phyloP scores from a whole-genome alignment of 306 rosid genomes.

The Dryas alaskensis region DNA sequence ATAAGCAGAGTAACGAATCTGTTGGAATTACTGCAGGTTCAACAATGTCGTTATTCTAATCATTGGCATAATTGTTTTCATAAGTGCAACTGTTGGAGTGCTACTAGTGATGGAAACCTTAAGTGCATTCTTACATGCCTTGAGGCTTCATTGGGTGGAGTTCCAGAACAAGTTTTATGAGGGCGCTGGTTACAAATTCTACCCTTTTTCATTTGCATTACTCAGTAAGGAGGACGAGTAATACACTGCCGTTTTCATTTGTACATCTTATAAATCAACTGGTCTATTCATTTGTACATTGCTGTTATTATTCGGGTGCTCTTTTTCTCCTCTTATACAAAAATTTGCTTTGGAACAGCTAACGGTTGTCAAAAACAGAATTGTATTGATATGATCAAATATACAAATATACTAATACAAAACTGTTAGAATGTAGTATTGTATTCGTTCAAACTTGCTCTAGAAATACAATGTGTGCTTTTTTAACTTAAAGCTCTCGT shows the following conservation, averaged over 20 bases:
- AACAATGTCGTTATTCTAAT: slow-evolving; percentile 48
- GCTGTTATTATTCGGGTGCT: too few species aligned
- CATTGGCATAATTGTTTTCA: slow-evolving; percentile 55
- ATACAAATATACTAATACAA: neutral
- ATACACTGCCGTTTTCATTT: neutral
- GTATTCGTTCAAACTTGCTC: neutral
- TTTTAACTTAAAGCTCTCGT: too few species aligned
- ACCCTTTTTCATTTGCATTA: slow-evolving; percentile 64
- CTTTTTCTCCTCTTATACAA: neutral
- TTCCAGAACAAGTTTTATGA: slow-evolving; percentile 76
- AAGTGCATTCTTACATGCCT: slow-evolving; percentile 85
- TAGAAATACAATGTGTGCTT: too few species aligned
- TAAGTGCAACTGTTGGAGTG: slow-evolving; percentile 74
- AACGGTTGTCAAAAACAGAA: neutral
- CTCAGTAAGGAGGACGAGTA: slow-evolving; percentile 53
- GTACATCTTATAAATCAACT: neutral
- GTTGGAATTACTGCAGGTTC: slow-evolving; percentile 46
- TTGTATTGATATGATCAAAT: neutral
- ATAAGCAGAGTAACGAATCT: neutral
- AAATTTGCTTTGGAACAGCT: neutral
- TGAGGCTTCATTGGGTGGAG: slow-evolving; percentile 90
- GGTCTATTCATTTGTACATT: too few species aligned
- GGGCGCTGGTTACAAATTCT: slow-evolving; percentile 70
- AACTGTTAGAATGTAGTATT: neutral
- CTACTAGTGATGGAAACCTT: slow-evolving; percentile 75